A percentile compares a stretch with the other conserved stretches of the same genome.
phyloP scores from a whole-genome alignment of 202 grass and related monocot genomes.

The Panicum hallii region DNA sequence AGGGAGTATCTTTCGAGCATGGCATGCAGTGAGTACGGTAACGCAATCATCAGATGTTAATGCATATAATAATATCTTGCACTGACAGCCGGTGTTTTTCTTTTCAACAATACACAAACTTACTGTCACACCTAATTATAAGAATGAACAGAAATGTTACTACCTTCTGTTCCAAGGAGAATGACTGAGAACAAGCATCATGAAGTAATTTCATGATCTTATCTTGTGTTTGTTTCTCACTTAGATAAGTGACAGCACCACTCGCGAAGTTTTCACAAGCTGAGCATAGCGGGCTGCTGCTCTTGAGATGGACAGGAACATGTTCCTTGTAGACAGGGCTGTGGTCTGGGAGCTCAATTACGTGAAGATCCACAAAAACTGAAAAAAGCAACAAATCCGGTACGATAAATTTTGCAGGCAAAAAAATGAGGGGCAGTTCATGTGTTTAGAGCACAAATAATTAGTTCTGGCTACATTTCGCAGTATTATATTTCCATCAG shows the following conservation, averaged over 20 bases:
- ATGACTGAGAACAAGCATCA: slow-evolving; percentile 65
- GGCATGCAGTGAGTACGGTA: neutral
- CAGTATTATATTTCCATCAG: neutral
- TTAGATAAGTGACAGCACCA: slow-evolving; percentile 61
- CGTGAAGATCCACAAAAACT: slow-evolving; percentile 5
- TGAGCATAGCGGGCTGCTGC: slow-evolving; percentile 55
- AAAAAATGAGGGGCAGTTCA: neutral
- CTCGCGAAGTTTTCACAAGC: slow-evolving; percentile 60
- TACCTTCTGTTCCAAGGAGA: slow-evolving; percentile 66
- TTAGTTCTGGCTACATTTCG: neutral
- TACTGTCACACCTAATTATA: neutral
- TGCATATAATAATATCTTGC: neutral
- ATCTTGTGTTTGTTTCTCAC: slow-evolving; percentile 73
- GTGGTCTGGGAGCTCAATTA: neutral
- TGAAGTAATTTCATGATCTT: slow-evolving; percentile 66
- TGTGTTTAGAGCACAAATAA: neutral
- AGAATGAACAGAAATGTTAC: neutral
- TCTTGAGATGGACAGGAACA: slow-evolving; percentile 34
- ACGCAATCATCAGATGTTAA: neutral
- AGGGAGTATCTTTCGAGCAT: neutral
- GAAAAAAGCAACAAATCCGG: neutral
- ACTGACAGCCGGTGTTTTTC: neutral
- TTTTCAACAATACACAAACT: neutral
- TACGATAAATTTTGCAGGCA: neutral
- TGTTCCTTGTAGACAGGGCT: slow-evolving; percentile 22